A percentile compares a stretch with the other conserved stretches of the same genome.
Conservation (phyloP, 441 rosid genomes). For the Geranium incanum region DNA sequence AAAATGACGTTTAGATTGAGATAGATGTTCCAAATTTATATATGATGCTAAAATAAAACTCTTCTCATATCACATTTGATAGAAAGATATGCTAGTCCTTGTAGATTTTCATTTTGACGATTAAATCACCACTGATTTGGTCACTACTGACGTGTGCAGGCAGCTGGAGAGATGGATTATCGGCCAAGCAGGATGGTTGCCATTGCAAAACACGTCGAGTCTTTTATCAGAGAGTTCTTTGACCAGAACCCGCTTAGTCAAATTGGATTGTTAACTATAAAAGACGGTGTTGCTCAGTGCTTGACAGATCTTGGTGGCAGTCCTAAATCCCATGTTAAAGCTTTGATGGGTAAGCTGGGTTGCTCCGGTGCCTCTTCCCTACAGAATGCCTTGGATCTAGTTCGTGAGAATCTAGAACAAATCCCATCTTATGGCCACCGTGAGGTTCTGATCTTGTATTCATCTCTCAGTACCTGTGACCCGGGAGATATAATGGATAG, state of each 20-base stretch:
- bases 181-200: conserved; percentile 64
- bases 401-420: conserved; percentile 48
- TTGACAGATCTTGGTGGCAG: conserved; percentile 85
- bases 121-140: conserved; percentile 1
- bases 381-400: conserved; percentile 77
- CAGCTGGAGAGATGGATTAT: conserved; percentile 72
- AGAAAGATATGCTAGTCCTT: not conserved
- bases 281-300: conserved; percentile 62
- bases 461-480: conserved; percentile 75
- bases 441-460: conserved; percentile 60
- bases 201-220: conserved; percentile 62
- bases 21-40: not conserved
- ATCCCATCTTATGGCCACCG: conserved; percentile 68
- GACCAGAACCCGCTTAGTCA: conserved; percentile 51
- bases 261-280: conserved; percentile 49
- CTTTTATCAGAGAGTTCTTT: conserved; percentile 81
- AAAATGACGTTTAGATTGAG: not conserved
- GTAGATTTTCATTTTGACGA: not conserved
- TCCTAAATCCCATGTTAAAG: conserved; percentile 77
- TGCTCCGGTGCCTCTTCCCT: conserved; percentile 75
- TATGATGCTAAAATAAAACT: not conserved
- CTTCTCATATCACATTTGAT: not conserved
- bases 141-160: conserved; percentile 33
- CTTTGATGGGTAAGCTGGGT: conserved; percentile 71
- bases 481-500: conserved; percentile 87